Evolutionary conservation across 176 grass and related monocot species (phyloP), one percentile per base, ranked within the genome.

Genomic region (Musa schizocarpa): DNA sequence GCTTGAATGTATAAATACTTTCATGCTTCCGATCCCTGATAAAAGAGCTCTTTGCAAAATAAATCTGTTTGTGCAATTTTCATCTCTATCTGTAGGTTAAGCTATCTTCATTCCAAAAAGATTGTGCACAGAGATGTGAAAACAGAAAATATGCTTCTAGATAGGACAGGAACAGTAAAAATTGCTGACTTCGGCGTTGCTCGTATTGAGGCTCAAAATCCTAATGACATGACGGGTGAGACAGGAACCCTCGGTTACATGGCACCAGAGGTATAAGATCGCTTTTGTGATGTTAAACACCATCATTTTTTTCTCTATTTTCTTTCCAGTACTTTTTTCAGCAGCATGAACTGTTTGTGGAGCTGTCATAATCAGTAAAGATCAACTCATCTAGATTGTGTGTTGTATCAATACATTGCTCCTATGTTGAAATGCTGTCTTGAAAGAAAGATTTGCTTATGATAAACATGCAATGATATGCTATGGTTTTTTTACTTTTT

Each of bases 161-260:
- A 99, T 81, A 92, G 91, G 86, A 86, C 91, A 3, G 94, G 91
- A 84, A 99, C 82, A 21, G 79, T 95, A 54, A 99, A 99, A 86
- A 99, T 99, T 59, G 91, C 96, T 63, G 96, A 99, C 86, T 99
- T 99, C 77, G 96, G 96, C 68, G 96, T 99, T 85, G 96, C 96
- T 82, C 86, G 96, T 80, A 82, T 99, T 72, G 96, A 99, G 79
- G 96, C 96, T 83, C 89, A 86, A 88, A 99, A 99, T 87, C 96
- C 96, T 81, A 81, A 90, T 81, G 96, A 99, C 62, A 99, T 99
- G 96, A 99, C 96, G 0, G 96, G 96, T 23, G 96, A 99, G 91
- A 99, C 96, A 13, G 96, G 96, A 83, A 99, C 96, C 50, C 91
- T 99, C 68, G 96, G 96, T 86, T 99, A 99, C 79, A 99, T 99